phyloP scores from a whole-genome alignment of 441 rosid species.

The Kokia cookei region DNA sequence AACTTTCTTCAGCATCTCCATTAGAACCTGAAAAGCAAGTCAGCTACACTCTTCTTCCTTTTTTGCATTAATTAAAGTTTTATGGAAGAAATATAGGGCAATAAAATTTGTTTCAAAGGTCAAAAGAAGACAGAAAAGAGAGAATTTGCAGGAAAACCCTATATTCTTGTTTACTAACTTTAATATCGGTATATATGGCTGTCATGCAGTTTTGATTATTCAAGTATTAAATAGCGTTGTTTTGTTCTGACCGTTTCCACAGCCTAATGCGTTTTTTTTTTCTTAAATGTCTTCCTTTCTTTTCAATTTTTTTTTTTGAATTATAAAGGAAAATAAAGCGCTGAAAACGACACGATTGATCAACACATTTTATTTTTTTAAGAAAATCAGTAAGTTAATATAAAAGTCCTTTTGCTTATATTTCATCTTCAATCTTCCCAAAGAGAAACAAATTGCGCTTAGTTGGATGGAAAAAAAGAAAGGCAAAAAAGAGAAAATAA shows the following conservation, averaged over 20 bases:
- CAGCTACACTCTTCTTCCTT: background rate
- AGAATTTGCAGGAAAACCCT: slow-evolving; percentile 1
- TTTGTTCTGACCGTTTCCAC: slow-evolving; percentile 9
- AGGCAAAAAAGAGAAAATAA: no score
- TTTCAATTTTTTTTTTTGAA: background rate
- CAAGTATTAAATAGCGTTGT: background rate
- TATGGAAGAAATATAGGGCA: background rate
- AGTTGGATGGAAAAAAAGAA: no score
- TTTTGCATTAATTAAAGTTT: background rate
- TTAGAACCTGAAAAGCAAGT: background rate
- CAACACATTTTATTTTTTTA: no score
- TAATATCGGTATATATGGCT: background rate
- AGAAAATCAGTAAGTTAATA: no score
- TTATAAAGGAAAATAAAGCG: no score
- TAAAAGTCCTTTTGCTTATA: no score
- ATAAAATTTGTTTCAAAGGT: background rate
- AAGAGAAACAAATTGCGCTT: no score
- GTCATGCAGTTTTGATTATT: background rate
- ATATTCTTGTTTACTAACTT: background rate
- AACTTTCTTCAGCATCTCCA: background rate
- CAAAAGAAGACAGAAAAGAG: slow-evolving; percentile 7
- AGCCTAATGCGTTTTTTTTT: background rate
- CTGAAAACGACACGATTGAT: no score
- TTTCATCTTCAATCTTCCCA: no score
- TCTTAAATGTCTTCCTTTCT: background rate